These are phyloP conservation scores for Yarrowia sp. DNA, from an alignment of 805 yeast genomes.

Conservation along the genomic window DNA sequence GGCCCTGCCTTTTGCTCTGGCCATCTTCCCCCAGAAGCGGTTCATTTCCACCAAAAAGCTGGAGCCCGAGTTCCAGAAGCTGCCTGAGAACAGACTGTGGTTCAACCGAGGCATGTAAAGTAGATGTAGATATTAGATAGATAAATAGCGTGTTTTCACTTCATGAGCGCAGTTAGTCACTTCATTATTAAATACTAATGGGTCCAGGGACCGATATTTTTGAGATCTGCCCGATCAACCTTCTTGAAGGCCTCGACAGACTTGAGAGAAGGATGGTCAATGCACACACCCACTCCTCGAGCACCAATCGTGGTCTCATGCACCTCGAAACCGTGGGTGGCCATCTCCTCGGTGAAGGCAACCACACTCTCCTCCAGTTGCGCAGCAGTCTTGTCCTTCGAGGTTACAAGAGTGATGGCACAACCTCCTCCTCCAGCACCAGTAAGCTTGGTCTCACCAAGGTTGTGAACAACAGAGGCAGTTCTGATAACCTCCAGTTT, in stretches of 20 bases:
- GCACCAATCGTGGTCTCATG: conserved; percentile 88
- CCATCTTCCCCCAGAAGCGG: conserved; percentile 91
- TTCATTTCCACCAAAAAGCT: conserved; percentile 62
- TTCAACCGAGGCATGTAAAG: conserved; percentile 91
- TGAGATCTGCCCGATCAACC: conserved; percentile 20
- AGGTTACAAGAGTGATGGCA: conserved; percentile 79
- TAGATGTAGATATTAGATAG: conserved; percentile 19
- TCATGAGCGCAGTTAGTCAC: too few species aligned
- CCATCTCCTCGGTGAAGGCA: conserved; percentile 49
- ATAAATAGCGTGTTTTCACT: background rate
- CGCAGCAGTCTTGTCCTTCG: conserved; percentile 50
- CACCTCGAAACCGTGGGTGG: conserved; percentile 64
- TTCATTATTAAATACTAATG: conserved; percentile 9
- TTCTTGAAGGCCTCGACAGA: conserved; percentile 29
- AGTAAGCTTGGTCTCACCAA: conserved; percentile 92
- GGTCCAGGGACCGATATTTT: conserved; percentile 35
- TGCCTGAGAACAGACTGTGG: conserved; percentile 69
- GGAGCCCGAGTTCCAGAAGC: conserved; percentile 66
- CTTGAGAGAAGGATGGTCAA: conserved; percentile 33
- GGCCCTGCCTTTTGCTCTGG: conserved; percentile 93
- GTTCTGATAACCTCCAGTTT: conserved; percentile 77
- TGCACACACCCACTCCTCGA: conserved; percentile 67
- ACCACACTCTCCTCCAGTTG: conserved; percentile 41
- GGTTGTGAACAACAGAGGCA: conserved; percentile 63
- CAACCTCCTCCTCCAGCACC: conserved; percentile 99